A percentile compares a stretch with the other conserved stretches of the same genome.
Evolutionary conservation across 2,329 filamentous ascomycete species (phyloP).

Genomic region (Aspergillus costaricaensis): DNA sequence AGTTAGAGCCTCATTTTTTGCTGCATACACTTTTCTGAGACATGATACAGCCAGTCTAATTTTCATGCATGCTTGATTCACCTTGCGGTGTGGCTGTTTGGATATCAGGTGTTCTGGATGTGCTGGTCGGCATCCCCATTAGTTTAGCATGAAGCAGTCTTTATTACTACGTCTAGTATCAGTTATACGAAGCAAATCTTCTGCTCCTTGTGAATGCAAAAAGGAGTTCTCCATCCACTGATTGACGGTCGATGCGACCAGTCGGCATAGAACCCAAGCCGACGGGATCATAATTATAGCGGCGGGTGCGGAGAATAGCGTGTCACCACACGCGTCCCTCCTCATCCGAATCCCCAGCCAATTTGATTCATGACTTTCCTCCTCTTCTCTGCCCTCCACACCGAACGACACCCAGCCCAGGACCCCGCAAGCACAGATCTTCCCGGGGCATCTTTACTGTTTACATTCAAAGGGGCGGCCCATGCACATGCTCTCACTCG

Average conservation of each 20-base stretch:
- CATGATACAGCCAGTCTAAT: not conserved
- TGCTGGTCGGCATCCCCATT: not conserved
- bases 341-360: slow-evolving; percentile 2
- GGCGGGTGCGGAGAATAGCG: slow-evolving; percentile 17
- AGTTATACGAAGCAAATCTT: no score
- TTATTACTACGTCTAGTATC: not conserved
- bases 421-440: not conserved
- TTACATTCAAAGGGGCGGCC: not conserved
- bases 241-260: not conserved
- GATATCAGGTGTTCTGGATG: not conserved
- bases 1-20: not conserved
- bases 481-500: not conserved
- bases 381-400: not conserved
- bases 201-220: no score
- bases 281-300: not conserved
- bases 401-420: not conserved
- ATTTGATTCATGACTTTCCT: slow-evolving; percentile 6
- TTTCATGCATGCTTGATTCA: not conserved
- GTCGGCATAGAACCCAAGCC: no score
- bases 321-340: slow-evolving; percentile 29
- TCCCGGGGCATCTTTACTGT: not conserved
- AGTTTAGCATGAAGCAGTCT: not conserved
- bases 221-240: not conserved
- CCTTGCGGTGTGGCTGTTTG: not conserved
- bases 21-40: not conserved